Evolutionary conservation across 495 filamentous ascomycete species (phyloP).

Genomic region (Endocarpon pusillum): DNA sequence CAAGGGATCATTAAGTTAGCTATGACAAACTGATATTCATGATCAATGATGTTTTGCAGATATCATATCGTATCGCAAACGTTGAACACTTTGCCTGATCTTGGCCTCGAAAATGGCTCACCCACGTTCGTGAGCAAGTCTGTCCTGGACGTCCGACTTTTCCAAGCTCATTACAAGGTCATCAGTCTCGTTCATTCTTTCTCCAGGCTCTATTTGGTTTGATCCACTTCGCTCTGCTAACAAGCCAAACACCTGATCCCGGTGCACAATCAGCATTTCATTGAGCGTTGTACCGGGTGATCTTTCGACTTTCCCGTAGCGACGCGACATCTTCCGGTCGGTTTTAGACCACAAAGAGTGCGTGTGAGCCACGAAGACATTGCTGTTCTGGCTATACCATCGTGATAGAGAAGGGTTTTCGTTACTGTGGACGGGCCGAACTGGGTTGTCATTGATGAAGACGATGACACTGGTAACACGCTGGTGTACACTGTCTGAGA

Average conservation of each 20-base stretch:
- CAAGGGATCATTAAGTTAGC: too few species aligned
- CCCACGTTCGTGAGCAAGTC: not conserved
- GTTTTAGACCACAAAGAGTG: slow-evolving; percentile 54
- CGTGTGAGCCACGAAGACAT: slow-evolving; percentile 51
- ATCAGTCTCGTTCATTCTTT: not conserved
- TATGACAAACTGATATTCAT: too few species aligned
- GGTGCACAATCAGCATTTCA: slow-evolving; percentile 47
- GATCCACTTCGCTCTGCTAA: slow-evolving; percentile 25
- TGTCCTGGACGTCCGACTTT: not conserved
- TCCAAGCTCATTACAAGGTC: not conserved
- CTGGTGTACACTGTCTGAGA: slow-evolving; percentile 26
- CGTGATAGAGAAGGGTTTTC: slow-evolving; percentile 43
- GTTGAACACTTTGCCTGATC: too few species aligned
- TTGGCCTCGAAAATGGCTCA: too few species aligned
- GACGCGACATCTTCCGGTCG: slow-evolving; percentile 45
- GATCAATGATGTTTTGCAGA: too few species aligned
- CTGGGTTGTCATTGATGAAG: slow-evolving; percentile 27
- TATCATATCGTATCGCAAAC: too few species aligned
- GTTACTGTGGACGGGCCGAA: slow-evolving; percentile 45
- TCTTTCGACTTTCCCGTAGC: slow-evolving; percentile 45
- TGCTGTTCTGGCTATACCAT: slow-evolving; percentile 57
- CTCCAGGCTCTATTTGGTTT: slow-evolving; percentile 1
- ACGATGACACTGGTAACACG: slow-evolving; percentile 42
- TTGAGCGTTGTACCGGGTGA: slow-evolving; percentile 35
- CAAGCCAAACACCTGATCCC: slow-evolving; percentile 36